Percentiles rank a stretch among this genome's conserved stretches.
Evolutionary conservation across 208 protist species (phyloP).

Genomic region (Trypanosoma boissoni): DNA sequence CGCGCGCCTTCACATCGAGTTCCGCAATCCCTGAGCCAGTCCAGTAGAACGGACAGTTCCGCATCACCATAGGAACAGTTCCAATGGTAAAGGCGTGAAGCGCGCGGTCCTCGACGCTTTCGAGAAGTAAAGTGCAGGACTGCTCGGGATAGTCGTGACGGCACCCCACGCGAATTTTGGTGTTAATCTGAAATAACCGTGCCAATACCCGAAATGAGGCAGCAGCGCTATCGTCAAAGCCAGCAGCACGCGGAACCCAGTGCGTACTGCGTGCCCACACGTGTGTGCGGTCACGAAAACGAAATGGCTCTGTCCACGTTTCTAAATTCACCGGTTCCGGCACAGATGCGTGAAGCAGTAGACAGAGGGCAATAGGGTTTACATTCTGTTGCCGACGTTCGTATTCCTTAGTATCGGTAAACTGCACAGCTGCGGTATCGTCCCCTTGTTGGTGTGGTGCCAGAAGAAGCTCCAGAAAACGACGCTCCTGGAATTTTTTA

Average conservation of each 20-base stretch:
- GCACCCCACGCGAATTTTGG: constrained; percentile 38
- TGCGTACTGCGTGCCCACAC: constrained; percentile 68
- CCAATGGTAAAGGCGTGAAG: constrained; percentile 88
- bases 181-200: constrained; percentile 80
- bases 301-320: constrained; percentile 83
- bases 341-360: constrained; percentile 63
- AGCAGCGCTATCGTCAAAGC: constrained; percentile 57
- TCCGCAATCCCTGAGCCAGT: constrained; percentile 59
- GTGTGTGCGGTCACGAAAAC: constrained; percentile 73
- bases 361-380: constrained; percentile 64
- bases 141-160: constrained; percentile 72
- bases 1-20: constrained; percentile 57
- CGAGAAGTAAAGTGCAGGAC: constrained; percentile 64
- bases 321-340: constrained; percentile 55
- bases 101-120: constrained; percentile 39
- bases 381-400: constrained; percentile 36
- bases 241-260: constrained; percentile 77
- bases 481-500: constrained; percentile 78
- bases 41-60: constrained; percentile 71
- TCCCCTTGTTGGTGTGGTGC: constrained; percentile 47
- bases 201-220: constrained; percentile 61
- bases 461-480: constrained; percentile 71
- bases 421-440: constrained; percentile 78
- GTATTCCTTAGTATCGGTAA: constrained; percentile 52
- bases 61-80: constrained; percentile 64